These are phyloP conservation scores for Adansonia rubrostipa DNA, from an alignment of 441 rosid genomes.

Conservation along the genomic window DNA sequence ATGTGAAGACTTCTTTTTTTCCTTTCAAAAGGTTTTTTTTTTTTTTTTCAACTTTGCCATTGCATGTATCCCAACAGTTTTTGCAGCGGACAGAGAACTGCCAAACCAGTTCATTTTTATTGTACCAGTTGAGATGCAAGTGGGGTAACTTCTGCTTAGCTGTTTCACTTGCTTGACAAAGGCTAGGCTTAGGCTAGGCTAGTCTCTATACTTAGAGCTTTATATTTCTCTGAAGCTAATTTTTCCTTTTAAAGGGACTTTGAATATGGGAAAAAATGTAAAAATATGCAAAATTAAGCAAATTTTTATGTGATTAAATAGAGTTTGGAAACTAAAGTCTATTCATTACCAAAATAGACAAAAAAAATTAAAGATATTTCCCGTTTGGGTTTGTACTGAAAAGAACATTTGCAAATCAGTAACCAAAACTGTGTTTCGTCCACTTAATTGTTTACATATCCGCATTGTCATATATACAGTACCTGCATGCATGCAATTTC, in stretches of 20 bases:
- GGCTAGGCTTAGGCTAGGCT: not conserved
- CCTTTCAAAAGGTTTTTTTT: not conserved
- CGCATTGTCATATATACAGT: not conserved
- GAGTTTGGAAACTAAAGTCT: not conserved
- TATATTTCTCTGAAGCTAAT: not conserved
- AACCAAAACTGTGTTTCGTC: not conserved
- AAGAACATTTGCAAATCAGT: not conserved
- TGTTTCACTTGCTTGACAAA: not conserved
- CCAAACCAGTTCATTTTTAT: not conserved
- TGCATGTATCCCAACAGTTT: not conserved
- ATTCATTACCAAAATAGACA: not conserved
- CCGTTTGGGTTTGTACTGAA: conserved; percentile 2
- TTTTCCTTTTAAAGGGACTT: not conserved
- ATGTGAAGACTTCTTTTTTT: conserved; percentile 17
- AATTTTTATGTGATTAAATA: not conserved
- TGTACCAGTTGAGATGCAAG: conserved; percentile 6
- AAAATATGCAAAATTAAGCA: not conserved
- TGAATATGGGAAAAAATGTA: not conserved
- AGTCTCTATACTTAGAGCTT: not conserved
- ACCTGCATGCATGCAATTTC: conserved; percentile 16
- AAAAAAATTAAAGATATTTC: not conserved
- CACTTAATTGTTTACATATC: not conserved
- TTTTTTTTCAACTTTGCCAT: conserved; percentile 1
- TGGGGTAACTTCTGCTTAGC: conserved; percentile 5
- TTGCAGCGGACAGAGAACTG: conserved; percentile 24